Evolutionary conservation across 192 early-diverging fungal genomes (phyloP).

Genomic region (Coemansia sp.): DNA sequence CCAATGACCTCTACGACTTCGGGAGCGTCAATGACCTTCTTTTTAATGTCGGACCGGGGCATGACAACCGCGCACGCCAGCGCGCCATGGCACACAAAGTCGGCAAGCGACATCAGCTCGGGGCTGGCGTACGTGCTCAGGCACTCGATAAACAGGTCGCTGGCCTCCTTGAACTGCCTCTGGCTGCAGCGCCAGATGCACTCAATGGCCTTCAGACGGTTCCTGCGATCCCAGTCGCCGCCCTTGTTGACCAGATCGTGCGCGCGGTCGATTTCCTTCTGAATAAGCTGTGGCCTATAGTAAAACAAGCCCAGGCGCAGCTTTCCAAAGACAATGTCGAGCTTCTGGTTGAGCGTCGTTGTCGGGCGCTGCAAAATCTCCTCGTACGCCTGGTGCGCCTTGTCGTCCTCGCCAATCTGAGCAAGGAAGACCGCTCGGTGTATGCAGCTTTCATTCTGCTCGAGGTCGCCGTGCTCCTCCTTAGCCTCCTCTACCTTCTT

Average conservation of each 20-base stretch:
- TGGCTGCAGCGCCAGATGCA: slow-evolving; percentile 92
- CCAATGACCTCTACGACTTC: slow-evolving; percentile 95
- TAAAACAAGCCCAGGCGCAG: slow-evolving; percentile 96
- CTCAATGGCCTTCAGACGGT: slow-evolving; percentile 96
- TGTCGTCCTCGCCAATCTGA: slow-evolving; percentile 96
- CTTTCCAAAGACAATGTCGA: slow-evolving; percentile 92
- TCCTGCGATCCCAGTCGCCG: slow-evolving; percentile 99
- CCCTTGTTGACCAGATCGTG: slow-evolving; percentile 94
- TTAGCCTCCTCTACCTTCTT: slow-evolving; percentile 88
- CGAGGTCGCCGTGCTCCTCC: slow-evolving; percentile 90
- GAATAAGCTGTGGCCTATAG: slow-evolving; percentile 71
- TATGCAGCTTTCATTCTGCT: slow-evolving; percentile 66
- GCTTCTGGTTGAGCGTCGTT: slow-evolving; percentile 84
- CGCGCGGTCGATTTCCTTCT: slow-evolving; percentile 42
- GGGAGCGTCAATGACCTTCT: slow-evolving; percentile 92
- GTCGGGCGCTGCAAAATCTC: slow-evolving; percentile 86
- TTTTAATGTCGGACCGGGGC: slow-evolving; percentile 92
- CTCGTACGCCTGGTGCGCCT: slow-evolving; percentile 82
- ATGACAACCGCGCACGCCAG: slow-evolving; percentile 87
- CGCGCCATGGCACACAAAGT: slow-evolving; percentile 95
- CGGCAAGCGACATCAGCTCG: slow-evolving; percentile 97
- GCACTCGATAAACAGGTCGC: slow-evolving; percentile 90
- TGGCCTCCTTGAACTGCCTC: slow-evolving; percentile 94
- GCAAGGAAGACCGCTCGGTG: slow-evolving; percentile 90
- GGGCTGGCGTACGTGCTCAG: slow-evolving; percentile 95